These are phyloP conservation scores for Diaporthe sp. DNA, from an alignment of 2,329 filamentous ascomycete species.

Conservation along the genomic window DNA sequence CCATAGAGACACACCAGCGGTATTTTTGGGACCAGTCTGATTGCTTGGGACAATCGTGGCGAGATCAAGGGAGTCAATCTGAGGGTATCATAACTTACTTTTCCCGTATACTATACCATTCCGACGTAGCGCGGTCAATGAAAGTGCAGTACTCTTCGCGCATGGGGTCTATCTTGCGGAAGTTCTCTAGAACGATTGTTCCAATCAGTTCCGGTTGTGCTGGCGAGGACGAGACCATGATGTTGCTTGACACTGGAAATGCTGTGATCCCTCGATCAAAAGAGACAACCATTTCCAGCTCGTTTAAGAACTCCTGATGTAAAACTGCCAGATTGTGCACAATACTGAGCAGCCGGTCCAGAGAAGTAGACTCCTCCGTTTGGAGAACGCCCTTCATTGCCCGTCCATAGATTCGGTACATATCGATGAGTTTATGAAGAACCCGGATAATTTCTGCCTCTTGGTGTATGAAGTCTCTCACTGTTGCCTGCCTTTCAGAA, in stretches of 20 bases:
- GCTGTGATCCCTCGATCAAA: neutral
- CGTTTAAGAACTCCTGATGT: neutral
- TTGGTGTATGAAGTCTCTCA: neutral
- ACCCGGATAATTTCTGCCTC: neutral
- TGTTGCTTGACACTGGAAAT: neutral
- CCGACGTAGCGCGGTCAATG: neutral
- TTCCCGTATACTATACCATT: neutral
- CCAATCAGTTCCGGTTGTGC: neutral
- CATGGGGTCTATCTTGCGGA: neutral
- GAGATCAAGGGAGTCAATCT: no score
- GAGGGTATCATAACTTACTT: neutral
- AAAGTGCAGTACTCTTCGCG: neutral
- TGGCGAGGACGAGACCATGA: neutral
- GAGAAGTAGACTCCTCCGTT: no score
- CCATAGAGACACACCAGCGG: no score
- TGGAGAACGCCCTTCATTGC: no score
- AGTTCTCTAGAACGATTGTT: neutral
- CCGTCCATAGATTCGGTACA: neutral
- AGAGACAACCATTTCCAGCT: neutral
- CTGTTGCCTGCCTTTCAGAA: neutral
- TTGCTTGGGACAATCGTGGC: neutral
- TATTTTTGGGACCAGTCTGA: neutral
- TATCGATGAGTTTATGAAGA: neutral
- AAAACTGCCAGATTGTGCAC: neutral
- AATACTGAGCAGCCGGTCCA: neutral